A percentile compares a stretch with the other conserved stretches of the same genome.
These are phyloP conservation scores for Kentomonas sorsogonicus DNA, from an alignment of 208 protist species.

Conservation along the genomic window DNA sequence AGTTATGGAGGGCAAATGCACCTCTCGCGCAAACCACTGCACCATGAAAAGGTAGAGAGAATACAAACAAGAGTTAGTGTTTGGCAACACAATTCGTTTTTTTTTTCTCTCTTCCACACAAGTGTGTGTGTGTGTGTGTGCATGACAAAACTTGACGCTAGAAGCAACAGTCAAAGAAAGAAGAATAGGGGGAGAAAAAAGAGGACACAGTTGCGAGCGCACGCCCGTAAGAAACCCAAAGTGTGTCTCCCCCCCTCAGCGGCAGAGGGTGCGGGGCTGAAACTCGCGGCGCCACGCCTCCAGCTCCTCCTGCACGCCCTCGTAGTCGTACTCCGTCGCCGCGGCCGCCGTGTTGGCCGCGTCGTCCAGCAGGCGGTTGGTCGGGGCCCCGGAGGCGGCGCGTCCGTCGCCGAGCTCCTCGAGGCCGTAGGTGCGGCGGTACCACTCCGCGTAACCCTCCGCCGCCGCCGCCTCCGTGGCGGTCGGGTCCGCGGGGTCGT, in stretches of 20 bases:
- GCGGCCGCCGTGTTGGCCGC: constrained; percentile 35
- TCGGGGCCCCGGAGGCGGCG: constrained; percentile 54
- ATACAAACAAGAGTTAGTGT: background rate
- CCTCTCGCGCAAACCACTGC: background rate
- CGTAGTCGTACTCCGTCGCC: constrained; percentile 33
- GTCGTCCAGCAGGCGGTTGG: constrained; percentile 54
- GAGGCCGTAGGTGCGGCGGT: constrained; percentile 61
- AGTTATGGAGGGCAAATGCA: too few species aligned
- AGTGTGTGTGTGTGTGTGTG: background rate
- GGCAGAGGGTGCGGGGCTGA: constrained; percentile 43
- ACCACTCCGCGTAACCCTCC: constrained; percentile 76
- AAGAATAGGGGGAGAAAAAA: background rate
- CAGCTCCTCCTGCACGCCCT: constrained; percentile 47
- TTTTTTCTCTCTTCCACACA: background rate
- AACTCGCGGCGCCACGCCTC: constrained; percentile 58
- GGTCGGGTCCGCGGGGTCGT: background rate
- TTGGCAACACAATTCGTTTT: background rate
- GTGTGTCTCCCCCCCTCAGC: constrained; percentile 14
- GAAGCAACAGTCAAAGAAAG: background rate
- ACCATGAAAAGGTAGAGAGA: background rate
- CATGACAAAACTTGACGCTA: background rate
- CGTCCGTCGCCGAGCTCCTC: constrained; percentile 61
- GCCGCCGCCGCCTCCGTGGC: constrained; percentile 28
- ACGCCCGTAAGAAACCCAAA: background rate
- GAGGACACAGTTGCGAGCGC: background rate